Evolutionary conservation across 108 stramenopile species (phyloP).

Genomic region (Phaeodactylum tricornutum): DNA sequence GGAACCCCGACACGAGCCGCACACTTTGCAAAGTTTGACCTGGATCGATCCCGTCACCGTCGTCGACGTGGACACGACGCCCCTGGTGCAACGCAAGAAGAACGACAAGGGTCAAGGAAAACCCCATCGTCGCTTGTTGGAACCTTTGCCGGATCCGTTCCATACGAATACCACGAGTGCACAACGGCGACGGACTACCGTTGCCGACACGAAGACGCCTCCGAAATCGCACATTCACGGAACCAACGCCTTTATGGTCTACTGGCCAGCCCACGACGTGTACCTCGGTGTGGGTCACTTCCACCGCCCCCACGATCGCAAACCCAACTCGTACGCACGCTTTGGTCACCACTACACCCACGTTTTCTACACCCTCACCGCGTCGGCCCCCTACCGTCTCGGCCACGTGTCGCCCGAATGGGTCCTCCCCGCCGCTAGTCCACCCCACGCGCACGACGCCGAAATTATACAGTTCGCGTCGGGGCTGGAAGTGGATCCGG

Average conservation of each 20-base stretch:
- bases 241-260: slow-evolving; percentile 75
- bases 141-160: not conserved
- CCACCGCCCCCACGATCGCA: slow-evolving; percentile 64
- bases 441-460: slow-evolving; percentile 22
- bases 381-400: slow-evolving; percentile 29
- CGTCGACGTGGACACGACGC: slow-evolving; percentile 35
- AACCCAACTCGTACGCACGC: slow-evolving; percentile 53
- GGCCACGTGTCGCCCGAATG: slow-evolving; percentile 63
- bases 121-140: slow-evolving; percentile 19
- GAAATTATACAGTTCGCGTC: slow-evolving; percentile 82
- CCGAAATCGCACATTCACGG: slow-evolving; percentile 67
- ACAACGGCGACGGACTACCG: slow-evolving; percentile 14
- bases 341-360: slow-evolving; percentile 85
- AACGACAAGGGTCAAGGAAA: not conserved
- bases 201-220: slow-evolving; percentile 6
- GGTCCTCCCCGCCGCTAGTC: slow-evolving; percentile 26
- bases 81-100: slow-evolving; percentile 5
- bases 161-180: slow-evolving; percentile 1
- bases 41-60: slow-evolving; percentile 86
- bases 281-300: slow-evolving; percentile 80
- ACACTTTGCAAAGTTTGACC: slow-evolving; percentile 44
- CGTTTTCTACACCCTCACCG: slow-evolving; percentile 36
- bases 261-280: slow-evolving; percentile 40
- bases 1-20: slow-evolving; percentile 13
- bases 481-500: slow-evolving; percentile 53